Evolutionary conservation across 129 eudicot species (phyloP).

Genomic region (Mikania micrantha): DNA sequence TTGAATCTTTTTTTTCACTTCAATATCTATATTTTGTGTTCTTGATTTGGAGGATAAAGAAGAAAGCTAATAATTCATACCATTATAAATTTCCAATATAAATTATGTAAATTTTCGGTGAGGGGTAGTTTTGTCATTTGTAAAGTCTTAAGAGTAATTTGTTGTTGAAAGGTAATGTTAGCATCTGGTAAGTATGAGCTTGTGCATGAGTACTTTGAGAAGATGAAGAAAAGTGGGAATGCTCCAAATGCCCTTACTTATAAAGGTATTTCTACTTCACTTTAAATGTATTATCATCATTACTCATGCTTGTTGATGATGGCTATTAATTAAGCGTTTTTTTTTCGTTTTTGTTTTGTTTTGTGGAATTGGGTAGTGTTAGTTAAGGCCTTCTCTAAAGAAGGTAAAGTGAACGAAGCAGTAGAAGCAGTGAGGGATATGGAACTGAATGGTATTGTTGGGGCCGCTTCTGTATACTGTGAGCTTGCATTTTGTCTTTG

Average conservation of each 20-base stretch:
- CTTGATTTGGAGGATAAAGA: not conserved
- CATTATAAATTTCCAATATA: not conserved
- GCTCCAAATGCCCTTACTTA: constrained; percentile 85
- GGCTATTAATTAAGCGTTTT: not conserved
- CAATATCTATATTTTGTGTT: not conserved
- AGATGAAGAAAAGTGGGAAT: constrained; percentile 78
- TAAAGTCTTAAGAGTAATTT: constrained; percentile 26
- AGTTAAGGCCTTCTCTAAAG: constrained; percentile 74
- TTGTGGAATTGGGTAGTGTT: constrained; percentile 46
- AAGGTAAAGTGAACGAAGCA: constrained; percentile 79
- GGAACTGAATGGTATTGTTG: constrained; percentile 80
- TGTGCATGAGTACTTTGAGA: constrained; percentile 67
- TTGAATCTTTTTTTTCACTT: not conserved
- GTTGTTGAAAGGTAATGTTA: constrained; percentile 78
- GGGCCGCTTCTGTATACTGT: constrained; percentile 71
- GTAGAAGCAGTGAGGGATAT: constrained; percentile 74
- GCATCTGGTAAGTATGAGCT: constrained; percentile 72
- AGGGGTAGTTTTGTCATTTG: not conserved
- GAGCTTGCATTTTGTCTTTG: constrained; percentile 95
- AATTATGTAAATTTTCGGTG: not conserved
- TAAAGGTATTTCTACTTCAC: constrained; percentile 45
- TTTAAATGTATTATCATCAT: not conserved
- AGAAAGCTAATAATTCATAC: not conserved
- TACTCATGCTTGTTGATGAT: not conserved
- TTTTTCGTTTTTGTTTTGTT: not conserved